Percentiles rank a stretch among this genome's conserved stretches.
phyloP scores from a whole-genome alignment of 441 rosid genomes.

The Gossypium lobatum region DNA sequence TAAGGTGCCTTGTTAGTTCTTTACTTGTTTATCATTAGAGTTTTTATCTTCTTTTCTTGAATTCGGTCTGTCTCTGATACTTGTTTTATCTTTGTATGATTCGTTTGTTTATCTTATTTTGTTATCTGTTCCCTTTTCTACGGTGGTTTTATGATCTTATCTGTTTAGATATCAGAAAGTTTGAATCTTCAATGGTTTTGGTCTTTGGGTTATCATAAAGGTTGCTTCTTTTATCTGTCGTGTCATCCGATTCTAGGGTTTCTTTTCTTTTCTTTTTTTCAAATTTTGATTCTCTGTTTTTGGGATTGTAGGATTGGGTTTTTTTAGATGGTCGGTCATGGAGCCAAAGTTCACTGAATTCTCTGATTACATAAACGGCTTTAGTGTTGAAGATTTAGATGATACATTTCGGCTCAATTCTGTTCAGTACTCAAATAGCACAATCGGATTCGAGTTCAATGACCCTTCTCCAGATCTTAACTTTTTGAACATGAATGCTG shows the following conservation, averaged over 20 bases:
- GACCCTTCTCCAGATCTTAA: constrained; percentile 28
- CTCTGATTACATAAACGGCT: constrained; percentile 28
- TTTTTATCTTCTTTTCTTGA: neutral
- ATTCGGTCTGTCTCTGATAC: neutral
- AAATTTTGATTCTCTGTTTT: neutral
- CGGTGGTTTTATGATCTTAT: neutral
- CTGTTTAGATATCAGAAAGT: neutral
- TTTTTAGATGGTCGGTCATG: constrained; percentile 21
- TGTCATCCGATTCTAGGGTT: neutral
- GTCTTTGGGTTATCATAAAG: neutral
- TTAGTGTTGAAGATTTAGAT: constrained; percentile 23
- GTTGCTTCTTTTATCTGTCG: neutral
- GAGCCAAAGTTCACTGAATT: constrained; percentile 26
- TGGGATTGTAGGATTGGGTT: neutral
- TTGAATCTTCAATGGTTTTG: neutral
- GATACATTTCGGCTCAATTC: constrained; percentile 12
- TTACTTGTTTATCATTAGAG: neutral
- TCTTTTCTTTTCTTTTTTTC: neutral
- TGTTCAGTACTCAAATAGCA: neutral
- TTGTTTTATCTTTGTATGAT: neutral
- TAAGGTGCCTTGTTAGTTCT: neutral
- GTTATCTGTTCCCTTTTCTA: neutral
- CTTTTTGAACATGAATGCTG: constrained; percentile 23
- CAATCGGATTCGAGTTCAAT: constrained; percentile 22
- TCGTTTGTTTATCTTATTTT: neutral